Conservation (phyloP, 139 green algal species). For the Tetraselmis chui region DNA sequence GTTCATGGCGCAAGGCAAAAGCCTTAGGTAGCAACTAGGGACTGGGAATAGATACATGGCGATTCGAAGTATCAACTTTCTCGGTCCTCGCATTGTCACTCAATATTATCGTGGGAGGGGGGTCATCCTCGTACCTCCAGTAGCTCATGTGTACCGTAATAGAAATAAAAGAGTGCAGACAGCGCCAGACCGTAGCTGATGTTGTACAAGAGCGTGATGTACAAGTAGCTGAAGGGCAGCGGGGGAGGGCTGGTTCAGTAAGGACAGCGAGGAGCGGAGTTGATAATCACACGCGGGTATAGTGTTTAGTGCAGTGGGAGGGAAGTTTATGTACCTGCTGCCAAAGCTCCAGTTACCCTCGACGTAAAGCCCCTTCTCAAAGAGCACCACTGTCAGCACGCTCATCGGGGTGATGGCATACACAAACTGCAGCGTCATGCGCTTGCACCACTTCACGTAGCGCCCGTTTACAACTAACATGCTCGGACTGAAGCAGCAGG, state of each 20-base stretch:
- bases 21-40: no score
- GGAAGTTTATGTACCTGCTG: no score
- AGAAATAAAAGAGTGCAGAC: constrained; percentile 91
- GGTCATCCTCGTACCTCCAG: constrained; percentile 37
- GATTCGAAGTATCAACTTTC: neutral
- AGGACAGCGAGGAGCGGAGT: neutral
- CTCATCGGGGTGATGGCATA: constrained; percentile 89
- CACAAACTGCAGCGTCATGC: constrained; percentile 91
- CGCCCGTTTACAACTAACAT: constrained; percentile 70
- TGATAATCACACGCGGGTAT: no score
- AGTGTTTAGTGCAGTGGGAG: no score
- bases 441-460: constrained; percentile 79
- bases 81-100: no score
- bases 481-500: constrained; percentile 76
- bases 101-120: no score
- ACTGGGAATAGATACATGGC: no score
- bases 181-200: constrained; percentile 87
- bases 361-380: constrained; percentile 60
- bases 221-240: constrained; percentile 56
- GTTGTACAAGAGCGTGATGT: constrained; percentile 89
- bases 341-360: constrained; percentile 71
- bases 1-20: neutral
- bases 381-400: constrained; percentile 68
- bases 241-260: neutral
- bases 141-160: constrained; percentile 84